Evolutionary conservation across 2,329 filamentous ascomycete species (phyloP), one percentile per base, ranked within the genome.

Genomic region (Fusarium sp.): DNA sequence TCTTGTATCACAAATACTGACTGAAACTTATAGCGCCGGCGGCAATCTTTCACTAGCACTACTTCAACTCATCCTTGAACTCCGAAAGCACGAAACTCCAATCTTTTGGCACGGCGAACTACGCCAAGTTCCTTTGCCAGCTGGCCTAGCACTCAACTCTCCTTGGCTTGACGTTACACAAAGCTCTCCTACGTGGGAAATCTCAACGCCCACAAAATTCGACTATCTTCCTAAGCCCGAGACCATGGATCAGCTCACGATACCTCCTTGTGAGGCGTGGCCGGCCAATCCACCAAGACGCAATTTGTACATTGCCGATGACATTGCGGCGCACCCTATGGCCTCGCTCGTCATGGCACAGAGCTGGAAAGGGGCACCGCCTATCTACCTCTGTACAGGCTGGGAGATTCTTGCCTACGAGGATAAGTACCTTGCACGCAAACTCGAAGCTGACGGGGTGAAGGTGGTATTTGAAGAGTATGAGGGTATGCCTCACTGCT

Each of bases 401-500:
- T 88, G 92, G 82, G 93, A 96, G 79, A 85, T 91, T 71, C 83
- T 95, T 12, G 83, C 86, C 2, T 91, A 93, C 77, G 92, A 94
- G 77, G 85, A 84, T 64, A 85, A 84, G 68, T 87, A 88, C 55
- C 76, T 93, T 4, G 91, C 90, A 0, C 79, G 81, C 42, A 83
- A 85, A 41, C 82, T 92, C 13, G 82, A 82, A 18, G 69, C 74
- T 10, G 87, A 91, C 47, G 88, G 87, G 7, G 90, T 91, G 1
- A 75, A 74, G 1, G 87, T 94, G 0, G 83, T 88, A 6, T 91
- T 90, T 74, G 88, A 92, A 76, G 88, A 93, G 79, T 96, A 90
- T 76, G 90, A 94, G 77, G 91, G 88, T 5, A 95, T 95, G 92
- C 92, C 93, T 57, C 92, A 94, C 79, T 89, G 88, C 71, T 95